Percentiles rank a stretch among this genome's conserved stretches.
Evolutionary conservation across 2,329 filamentous ascomycete species (phyloP).

Genomic region (Exophiala calicioides): DNA sequence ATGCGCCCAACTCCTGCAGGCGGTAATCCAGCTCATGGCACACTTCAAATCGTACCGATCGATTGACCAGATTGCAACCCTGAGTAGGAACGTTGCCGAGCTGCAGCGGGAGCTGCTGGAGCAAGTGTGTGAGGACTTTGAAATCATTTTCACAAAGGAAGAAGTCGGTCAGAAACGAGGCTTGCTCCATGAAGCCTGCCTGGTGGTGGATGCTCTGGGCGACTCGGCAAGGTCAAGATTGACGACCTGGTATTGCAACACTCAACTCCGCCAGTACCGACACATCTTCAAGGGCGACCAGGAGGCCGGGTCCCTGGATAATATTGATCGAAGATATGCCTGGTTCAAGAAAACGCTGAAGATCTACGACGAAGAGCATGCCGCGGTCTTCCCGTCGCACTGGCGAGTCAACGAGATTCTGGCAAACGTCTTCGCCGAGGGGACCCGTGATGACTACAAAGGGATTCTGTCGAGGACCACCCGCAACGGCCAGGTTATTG

Average conservation of each 20-base stretch:
- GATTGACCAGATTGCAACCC: conserved; percentile 93
- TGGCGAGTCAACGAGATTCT: conserved; percentile 92
- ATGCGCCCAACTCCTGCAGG: conserved; percentile 89
- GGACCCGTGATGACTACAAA: conserved; percentile 92
- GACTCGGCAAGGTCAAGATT: conserved; percentile 80
- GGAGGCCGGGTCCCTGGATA: conserved; percentile 93
- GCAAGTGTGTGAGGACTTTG: conserved; percentile 99
- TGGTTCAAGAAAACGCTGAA: conserved; percentile 98
- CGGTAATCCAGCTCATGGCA: conserved; percentile 94
- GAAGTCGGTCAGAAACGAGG: conserved; percentile 71
- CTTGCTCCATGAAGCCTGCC: conserved; percentile 80
- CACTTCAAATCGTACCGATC: conserved; percentile 98
- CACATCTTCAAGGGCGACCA: conserved; percentile 96
- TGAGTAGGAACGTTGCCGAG: conserved; percentile 90
- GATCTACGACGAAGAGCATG: conserved; percentile 91
- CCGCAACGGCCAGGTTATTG: conserved; percentile 75
- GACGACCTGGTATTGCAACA: conserved; percentile 97
- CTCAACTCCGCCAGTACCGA: conserved; percentile 89
- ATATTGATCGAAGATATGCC: conserved; percentile 89
- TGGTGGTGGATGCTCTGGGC: conserved; percentile 92
- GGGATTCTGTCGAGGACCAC: conserved; percentile 86
- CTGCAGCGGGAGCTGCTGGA: conserved; percentile 89
- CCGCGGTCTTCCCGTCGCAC: conserved; percentile 77
- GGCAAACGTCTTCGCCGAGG: conserved; percentile 90
- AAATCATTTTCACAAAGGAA: conserved; percentile 86